A percentile compares a stretch with the other conserved stretches of the same genome.
Evolutionary conservation across 305 asterid genomes (phyloP).

Genomic region (Fraxinus nigra): DNA sequence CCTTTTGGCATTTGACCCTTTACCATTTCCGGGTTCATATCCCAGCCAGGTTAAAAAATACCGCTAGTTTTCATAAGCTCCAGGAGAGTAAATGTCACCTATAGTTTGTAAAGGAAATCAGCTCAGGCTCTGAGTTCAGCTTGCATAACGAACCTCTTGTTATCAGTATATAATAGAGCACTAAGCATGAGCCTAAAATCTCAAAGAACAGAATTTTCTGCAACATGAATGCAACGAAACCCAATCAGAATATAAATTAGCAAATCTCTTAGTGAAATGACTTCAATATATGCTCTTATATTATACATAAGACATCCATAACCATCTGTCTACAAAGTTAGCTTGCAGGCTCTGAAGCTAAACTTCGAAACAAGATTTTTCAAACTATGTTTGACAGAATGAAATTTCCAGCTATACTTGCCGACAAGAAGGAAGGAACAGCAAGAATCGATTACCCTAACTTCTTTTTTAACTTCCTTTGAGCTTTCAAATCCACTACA

Average conservation of each 20-base stretch:
- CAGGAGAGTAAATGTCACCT: not conserved
- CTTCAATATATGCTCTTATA: not conserved
- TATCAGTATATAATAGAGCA: not conserved
- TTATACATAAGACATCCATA: not conserved
- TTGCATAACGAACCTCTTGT: not conserved
- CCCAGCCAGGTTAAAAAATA: not conserved
- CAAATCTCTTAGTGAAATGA: slow-evolving; percentile 20
- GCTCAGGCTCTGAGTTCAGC: not conserved
- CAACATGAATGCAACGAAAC: slow-evolving; percentile 16
- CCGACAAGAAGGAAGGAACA: not conserved
- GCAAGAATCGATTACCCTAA: slow-evolving; percentile 7
- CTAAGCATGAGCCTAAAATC: not conserved
- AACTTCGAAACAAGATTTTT: not conserved
- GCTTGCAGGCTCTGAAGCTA: slow-evolving; percentile 1
- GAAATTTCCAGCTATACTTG: not conserved
- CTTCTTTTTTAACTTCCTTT: slow-evolving; percentile 70
- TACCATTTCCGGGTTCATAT: not conserved
- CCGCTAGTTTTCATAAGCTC: not conserved
- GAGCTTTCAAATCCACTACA: slow-evolving; percentile 79
- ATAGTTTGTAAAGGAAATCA: not conserved
- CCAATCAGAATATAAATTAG: slow-evolving; percentile 19
- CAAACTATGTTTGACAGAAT: not conserved
- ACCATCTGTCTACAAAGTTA: slow-evolving; percentile 7
- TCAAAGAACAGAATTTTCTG: not conserved
- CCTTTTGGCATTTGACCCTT: not conserved